Evolutionary conservation across 75 land plant species (phyloP).

Genomic region (Sequoiadendron giganteum): DNA sequence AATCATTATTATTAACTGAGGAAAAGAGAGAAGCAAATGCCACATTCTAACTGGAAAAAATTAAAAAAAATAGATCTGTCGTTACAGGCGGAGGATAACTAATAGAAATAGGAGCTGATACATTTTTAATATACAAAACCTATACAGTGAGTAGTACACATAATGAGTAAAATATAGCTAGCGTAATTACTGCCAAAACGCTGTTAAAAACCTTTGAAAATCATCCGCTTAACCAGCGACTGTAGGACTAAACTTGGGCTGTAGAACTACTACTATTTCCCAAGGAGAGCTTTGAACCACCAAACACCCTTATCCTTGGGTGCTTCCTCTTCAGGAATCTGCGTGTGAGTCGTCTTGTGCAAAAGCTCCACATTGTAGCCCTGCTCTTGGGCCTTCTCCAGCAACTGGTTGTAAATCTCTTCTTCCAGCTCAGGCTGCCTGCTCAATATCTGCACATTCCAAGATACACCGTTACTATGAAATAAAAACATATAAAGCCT

Average conservation of each 20-base stretch:
- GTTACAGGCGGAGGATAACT: too few species aligned
- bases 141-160: too few species aligned
- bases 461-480: background rate
- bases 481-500: background rate
- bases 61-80: too few species aligned
- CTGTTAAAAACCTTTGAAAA: too few species aligned
- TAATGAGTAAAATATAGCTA: too few species aligned
- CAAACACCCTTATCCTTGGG: conserved; percentile 68
- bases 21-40: too few species aligned
- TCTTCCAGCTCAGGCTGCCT: conserved; percentile 58
- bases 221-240: too few species aligned
- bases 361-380: conserved; percentile 75
- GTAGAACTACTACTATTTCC: conserved; percentile 44
- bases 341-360: conserved; percentile 61
- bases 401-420: conserved; percentile 52
- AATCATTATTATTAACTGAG: too few species aligned
- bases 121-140: too few species aligned
- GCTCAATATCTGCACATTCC: conserved; percentile 49
- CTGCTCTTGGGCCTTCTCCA: conserved; percentile 56
- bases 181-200: too few species aligned
- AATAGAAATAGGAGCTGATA: too few species aligned
- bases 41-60: too few species aligned
- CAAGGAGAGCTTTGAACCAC: conserved; percentile 84
- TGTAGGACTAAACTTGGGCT: background rate
- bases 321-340: conserved; percentile 28